Evolutionary conservation across 177 flowering plant genomes (phyloP).

Genomic region (Telopea speciosissima): DNA sequence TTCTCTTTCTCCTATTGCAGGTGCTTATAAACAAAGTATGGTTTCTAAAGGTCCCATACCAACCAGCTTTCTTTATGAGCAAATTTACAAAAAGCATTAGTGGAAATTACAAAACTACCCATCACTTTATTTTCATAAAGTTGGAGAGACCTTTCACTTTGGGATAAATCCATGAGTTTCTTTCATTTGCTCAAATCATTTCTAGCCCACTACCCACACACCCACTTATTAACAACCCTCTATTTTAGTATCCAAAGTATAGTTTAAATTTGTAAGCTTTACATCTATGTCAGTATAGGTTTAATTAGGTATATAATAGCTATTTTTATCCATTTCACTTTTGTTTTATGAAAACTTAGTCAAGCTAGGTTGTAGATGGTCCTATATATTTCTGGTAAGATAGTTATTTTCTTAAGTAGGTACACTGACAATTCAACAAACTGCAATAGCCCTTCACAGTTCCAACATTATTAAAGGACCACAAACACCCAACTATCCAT

Average conservation of each 20-base stretch:
- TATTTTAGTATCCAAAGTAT: not conserved
- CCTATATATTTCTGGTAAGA: not conserved
- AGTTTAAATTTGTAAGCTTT: not conserved
- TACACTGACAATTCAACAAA: slow-evolving; percentile 4
- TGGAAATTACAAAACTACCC: slow-evolving; percentile 14
- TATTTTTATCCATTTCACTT: not conserved
- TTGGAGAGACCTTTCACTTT: slow-evolving; percentile 1
- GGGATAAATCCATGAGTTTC: not conserved
- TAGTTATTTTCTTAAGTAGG: slow-evolving; percentile 8
- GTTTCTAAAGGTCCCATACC: slow-evolving; percentile 11
- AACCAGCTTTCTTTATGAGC: slow-evolving; percentile 10
- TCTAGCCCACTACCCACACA: not conserved
- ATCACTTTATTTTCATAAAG: slow-evolving; percentile 9
- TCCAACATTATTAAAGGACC: not conserved
- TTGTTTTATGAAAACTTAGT: not conserved
- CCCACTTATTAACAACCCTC: not conserved
- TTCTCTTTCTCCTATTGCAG: slow-evolving; percentile 12
- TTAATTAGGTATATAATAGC: too few relatives aligned
- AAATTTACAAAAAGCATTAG: slow-evolving; percentile 3
- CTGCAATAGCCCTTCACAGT: not conserved
- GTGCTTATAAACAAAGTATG: slow-evolving; percentile 13
- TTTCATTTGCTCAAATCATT: not conserved
- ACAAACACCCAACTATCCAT: not conserved
- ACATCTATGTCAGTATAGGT: not conserved
- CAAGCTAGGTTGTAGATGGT: not conserved